phyloP scores from a whole-genome alignment of 306 rosid species.

The Corylus avellana region DNA sequence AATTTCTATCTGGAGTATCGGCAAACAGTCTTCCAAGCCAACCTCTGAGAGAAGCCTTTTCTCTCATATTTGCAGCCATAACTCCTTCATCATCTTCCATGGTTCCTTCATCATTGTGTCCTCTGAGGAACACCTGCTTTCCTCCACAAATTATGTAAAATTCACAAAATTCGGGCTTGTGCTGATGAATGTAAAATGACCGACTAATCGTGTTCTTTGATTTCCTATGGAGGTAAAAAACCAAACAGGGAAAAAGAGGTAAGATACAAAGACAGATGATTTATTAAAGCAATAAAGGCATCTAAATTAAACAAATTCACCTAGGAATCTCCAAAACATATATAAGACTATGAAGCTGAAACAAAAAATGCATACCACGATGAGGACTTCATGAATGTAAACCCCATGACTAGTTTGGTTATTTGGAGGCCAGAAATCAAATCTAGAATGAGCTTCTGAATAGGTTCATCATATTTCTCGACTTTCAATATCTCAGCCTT shows the following conservation, averaged over 20 bases:
- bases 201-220: slow-evolving; percentile 67
- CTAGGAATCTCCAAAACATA: neutral
- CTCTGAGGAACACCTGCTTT: slow-evolving; percentile 62
- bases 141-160: slow-evolving; percentile 73
- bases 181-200: slow-evolving; percentile 60
- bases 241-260: neutral
- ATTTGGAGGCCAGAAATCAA: slow-evolving; percentile 55
- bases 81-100: slow-evolving; percentile 83
- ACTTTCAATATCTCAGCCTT: slow-evolving; percentile 50
- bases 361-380: slow-evolving; percentile 29
- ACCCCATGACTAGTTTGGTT: slow-evolving; percentile 69
- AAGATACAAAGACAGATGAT: neutral
- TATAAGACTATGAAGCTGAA: neutral
- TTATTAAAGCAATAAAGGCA: no score
- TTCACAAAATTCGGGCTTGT: slow-evolving; percentile 73
- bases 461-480: slow-evolving; percentile 58
- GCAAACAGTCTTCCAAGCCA: slow-evolving; percentile 72
- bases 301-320: neutral
- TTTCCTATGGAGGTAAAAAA: slow-evolving; percentile 47
- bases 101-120: slow-evolving; percentile 52
- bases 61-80: slow-evolving; percentile 54
- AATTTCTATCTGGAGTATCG: slow-evolving; percentile 38
- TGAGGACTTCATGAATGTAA: slow-evolving; percentile 69
- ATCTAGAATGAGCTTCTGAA: slow-evolving; percentile 56
- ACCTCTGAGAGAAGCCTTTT: slow-evolving; percentile 51